Conservation (phyloP, 2,329 filamentous ascomycete species). For the Sporothrix euskadiensis region DNA sequence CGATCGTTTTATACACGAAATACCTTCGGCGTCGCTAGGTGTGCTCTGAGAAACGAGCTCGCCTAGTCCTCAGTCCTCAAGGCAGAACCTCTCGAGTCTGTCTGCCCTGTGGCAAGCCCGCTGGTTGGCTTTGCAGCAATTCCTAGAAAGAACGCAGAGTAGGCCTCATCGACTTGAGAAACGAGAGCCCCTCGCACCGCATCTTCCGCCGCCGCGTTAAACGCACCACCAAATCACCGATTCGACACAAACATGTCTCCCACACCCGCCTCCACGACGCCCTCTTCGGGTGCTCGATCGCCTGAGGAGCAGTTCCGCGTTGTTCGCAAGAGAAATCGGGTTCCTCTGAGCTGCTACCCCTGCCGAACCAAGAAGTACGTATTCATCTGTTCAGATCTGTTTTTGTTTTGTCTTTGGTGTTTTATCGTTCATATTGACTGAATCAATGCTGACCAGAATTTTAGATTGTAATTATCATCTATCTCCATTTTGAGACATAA, state of each 20-base stretch:
- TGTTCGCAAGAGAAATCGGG: conserved; percentile 86
- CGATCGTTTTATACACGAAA: not conserved
- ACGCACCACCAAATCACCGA: not conserved
- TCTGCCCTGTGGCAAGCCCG: conserved; percentile 4
- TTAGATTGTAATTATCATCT: conserved; percentile 30
- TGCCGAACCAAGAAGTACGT: conserved; percentile 84
- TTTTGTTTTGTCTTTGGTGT: not conserved
- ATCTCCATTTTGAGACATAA: not conserved
- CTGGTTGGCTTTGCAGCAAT: not conserved
- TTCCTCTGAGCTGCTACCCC: conserved; percentile 87
- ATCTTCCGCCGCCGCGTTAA: not conserved
- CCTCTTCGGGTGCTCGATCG: conserved; percentile 73
- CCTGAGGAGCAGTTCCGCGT: conserved; percentile 85
- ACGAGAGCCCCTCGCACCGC: conserved; percentile 7
- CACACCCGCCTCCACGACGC: conserved; percentile 74
- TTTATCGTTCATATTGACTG: conserved; percentile 6
- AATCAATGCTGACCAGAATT: conserved; percentile 24
- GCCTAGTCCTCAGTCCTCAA: not conserved
- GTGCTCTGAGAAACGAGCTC: conserved; percentile 21
- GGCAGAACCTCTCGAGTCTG: not conserved
- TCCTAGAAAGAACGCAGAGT: not conserved
- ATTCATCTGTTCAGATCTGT: conserved; percentile 35
- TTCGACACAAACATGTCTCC: conserved; percentile 59
- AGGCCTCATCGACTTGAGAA: not conserved
- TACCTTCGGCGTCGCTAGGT: conserved; percentile 20